Conservation (phyloP, 2,329 filamentous ascomycete genomes). For the Colletotrichum sp. region DNA sequence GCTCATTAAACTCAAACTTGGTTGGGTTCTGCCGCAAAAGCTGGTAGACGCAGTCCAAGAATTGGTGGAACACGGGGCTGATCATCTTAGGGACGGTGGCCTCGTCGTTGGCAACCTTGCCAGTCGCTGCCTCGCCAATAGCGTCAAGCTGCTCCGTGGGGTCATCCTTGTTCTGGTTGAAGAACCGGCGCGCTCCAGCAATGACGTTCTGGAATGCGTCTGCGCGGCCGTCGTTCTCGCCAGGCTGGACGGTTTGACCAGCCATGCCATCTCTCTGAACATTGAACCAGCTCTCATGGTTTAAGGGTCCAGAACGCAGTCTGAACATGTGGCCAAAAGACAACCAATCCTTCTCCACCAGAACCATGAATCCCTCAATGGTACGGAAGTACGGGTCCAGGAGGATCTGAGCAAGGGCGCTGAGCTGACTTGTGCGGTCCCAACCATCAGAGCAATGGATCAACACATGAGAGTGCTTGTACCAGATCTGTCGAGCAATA, state of each 20-base stretch:
- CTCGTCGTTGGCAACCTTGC: constrained; percentile 57
- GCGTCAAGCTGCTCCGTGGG: constrained; percentile 63
- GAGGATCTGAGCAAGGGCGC: constrained; percentile 89
- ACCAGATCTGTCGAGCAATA: constrained; percentile 86
- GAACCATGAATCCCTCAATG: constrained; percentile 89
- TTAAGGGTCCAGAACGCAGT: constrained; percentile 85
- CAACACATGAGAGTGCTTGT: constrained; percentile 91
- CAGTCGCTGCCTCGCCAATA: constrained; percentile 42
- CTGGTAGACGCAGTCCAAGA: constrained; percentile 93
- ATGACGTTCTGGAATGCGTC: constrained; percentile 88
- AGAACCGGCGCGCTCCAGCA: constrained; percentile 85
- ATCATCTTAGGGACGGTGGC: constrained; percentile 87
- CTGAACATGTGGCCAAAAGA: constrained; percentile 99
- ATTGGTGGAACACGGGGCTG: constrained; percentile 96
- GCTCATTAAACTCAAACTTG: constrained; percentile 95
- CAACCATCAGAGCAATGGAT: constrained; percentile 99
- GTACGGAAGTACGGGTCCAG: constrained; percentile 96
- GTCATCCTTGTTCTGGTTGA: constrained; percentile 74
- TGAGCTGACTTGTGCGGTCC: constrained; percentile 96
- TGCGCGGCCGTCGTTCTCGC: constrained; percentile 63
- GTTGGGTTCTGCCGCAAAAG: constrained; percentile 83
- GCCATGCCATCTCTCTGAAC: constrained; percentile 81
- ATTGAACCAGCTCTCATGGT: constrained; percentile 92
- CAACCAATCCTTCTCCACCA: constrained; percentile 97
- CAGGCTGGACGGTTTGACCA: constrained; percentile 66